Percentiles rank a stretch among this genome's conserved stretches.
These are phyloP conservation scores for Lasiodiplodia theobromae DNA, from an alignment of 2,329 filamentous ascomycete species.

Conservation along the genomic window DNA sequence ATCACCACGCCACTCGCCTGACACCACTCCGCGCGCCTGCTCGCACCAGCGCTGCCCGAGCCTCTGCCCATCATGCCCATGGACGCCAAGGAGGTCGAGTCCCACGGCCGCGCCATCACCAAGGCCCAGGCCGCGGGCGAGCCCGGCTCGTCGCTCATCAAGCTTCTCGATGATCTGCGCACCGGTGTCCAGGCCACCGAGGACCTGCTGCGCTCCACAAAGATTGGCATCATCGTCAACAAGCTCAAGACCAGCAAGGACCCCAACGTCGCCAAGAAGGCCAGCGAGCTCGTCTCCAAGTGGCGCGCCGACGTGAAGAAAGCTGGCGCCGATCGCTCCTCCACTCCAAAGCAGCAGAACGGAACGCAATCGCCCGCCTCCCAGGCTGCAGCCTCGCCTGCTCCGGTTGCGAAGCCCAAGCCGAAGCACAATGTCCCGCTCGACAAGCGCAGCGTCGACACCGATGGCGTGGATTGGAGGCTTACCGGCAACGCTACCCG, in stretches of 20 bases:
- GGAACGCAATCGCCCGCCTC: conserved; percentile 51
- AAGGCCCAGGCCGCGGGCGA: conserved; percentile 82
- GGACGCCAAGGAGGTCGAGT: conserved; percentile 82
- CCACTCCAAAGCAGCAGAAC: conserved; percentile 56
- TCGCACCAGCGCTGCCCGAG: neutral
- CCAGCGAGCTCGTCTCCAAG: conserved; percentile 83
- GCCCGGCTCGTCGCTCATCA: conserved; percentile 73
- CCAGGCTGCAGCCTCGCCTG: conserved; percentile 54
- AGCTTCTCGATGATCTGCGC: conserved; percentile 79
- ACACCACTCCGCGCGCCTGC: neutral
- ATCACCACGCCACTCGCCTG: neutral
- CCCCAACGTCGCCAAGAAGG: conserved; percentile 72
- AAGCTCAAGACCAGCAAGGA: conserved; percentile 84
- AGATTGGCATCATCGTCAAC: conserved; percentile 87
- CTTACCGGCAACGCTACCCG: conserved; percentile 77
- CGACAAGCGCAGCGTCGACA: conserved; percentile 81
- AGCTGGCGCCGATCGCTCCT: conserved; percentile 50
- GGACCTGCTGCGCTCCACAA: conserved; percentile 88
- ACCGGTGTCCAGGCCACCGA: conserved; percentile 84
- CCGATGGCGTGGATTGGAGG: conserved; percentile 79
- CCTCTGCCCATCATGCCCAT: conserved; percentile 56
- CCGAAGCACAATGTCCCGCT: conserved; percentile 64
- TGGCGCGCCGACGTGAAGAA: conserved; percentile 82
- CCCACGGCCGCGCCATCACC: conserved; percentile 77
- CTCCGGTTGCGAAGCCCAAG: conserved; percentile 57